phyloP scores from a whole-genome alignment of 192 early-diverging fungal species.

The Glomus cerebriforme region DNA sequence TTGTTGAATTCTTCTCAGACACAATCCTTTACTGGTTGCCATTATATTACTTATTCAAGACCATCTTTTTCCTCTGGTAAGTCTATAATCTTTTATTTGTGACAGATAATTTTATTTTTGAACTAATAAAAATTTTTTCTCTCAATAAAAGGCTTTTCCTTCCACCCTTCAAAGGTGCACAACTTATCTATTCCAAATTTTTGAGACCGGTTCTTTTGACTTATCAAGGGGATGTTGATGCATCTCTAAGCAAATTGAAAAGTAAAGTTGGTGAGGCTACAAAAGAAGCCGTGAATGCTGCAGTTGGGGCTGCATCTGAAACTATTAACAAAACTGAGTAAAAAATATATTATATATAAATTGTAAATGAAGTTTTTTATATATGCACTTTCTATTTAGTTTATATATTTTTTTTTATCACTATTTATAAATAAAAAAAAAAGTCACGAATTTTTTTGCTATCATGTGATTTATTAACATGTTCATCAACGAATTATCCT shows the following conservation, averaged over 20 bases:
- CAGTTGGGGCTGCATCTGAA: neutral
- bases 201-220: conserved; percentile 76
- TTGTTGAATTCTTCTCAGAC: conserved; percentile 90
- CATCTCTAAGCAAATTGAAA: conserved; percentile 38
- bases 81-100: conserved; percentile 57
- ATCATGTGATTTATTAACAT: no score
- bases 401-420: no score
- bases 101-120: neutral
- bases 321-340: neutral
- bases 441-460: no score
- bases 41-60: conserved; percentile 94
- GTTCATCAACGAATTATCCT: no score
- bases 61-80: conserved; percentile 86
- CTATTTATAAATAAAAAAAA: no score
- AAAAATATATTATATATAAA: no score
- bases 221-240: conserved; percentile 47
- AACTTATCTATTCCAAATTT: conserved; percentile 71
- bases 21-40: conserved; percentile 90
- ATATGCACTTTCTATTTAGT: no score
- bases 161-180: conserved; percentile 66
- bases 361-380: no score
- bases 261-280: conserved; percentile 43
- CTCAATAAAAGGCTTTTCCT: conserved; percentile 19
- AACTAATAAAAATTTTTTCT: conserved; percentile 4
- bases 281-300: conserved; percentile 36